A percentile compares a stretch with the other conserved stretches of the same genome.
phyloP scores from a whole-genome alignment of 2,329 filamentous ascomycete genomes.

The Ceratocystiopsis sp. region DNA sequence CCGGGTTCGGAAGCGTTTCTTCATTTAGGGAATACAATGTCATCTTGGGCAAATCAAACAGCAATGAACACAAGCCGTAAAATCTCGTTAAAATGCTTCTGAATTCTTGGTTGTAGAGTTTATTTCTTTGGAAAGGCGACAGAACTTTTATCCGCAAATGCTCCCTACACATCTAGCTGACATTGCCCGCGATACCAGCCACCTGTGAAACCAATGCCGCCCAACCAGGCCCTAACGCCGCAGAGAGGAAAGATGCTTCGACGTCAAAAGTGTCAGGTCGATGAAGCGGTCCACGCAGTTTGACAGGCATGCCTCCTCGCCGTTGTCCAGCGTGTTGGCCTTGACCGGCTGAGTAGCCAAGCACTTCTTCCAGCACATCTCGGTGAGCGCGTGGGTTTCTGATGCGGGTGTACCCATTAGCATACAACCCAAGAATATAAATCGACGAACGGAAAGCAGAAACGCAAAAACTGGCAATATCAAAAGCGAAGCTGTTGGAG shows the following conservation, averaged over 20 bases:
- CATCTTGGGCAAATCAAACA: background rate
- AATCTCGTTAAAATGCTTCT: too few species aligned
- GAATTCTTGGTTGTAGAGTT: too few species aligned
- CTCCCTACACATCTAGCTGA: too few species aligned
- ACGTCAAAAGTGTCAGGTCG: slow-evolving; percentile 71
- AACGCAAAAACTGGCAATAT: background rate
- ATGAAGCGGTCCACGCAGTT: slow-evolving; percentile 93
- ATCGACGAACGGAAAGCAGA: background rate
- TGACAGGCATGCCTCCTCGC: slow-evolving; percentile 67
- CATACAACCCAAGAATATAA: background rate
- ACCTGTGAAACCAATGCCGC: background rate
- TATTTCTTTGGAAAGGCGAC: too few species aligned
- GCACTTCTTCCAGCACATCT: slow-evolving; percentile 93
- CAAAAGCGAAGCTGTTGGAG: slow-evolving; percentile 7
- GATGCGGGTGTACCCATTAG: slow-evolving; percentile 23
- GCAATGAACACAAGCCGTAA: too few species aligned
- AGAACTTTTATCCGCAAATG: too few species aligned
- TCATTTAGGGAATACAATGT: background rate
- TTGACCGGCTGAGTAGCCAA: slow-evolving; percentile 52
- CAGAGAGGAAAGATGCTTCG: slow-evolving; percentile 62
- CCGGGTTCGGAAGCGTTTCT: background rate
- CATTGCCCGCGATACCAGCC: too few species aligned
- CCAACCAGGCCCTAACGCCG: slow-evolving; percentile 14
- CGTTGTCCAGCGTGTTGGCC: slow-evolving; percentile 52
- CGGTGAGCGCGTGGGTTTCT: slow-evolving; percentile 41